Conservation (phyloP, 495 filamentous ascomycete species). For the Hypoxylon lenormandii region DNA sequence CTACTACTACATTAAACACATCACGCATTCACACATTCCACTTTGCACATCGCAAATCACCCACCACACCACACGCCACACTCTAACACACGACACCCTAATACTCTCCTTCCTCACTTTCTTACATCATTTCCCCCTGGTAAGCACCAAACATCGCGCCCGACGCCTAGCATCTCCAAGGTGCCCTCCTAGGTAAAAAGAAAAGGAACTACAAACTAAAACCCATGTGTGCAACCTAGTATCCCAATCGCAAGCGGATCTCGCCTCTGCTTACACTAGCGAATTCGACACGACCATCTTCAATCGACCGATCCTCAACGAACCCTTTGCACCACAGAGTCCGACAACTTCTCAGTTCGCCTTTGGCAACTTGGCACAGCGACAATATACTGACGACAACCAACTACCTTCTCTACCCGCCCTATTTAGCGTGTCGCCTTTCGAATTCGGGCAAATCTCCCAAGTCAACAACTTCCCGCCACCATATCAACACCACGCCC, state of each 20-base stretch:
- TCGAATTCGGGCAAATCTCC: slow-evolving; percentile 1
- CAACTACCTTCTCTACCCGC: slow-evolving; percentile 24
- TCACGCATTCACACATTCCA: too few species aligned
- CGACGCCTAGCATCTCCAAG: too few species aligned
- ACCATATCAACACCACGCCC: background rate
- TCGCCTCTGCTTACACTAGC: slow-evolving; percentile 16
- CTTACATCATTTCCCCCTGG: too few species aligned
- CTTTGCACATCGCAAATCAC: too few species aligned
- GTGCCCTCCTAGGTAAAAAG: background rate
- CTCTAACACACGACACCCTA: too few species aligned
- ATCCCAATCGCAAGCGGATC: slow-evolving; percentile 30
- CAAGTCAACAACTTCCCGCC: background rate
- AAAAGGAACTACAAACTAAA: slow-evolving; percentile 25
- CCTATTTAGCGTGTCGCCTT: slow-evolving; percentile 2
- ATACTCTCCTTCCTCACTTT: too few species aligned
- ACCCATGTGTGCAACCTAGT: slow-evolving; percentile 27
- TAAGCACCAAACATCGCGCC: too few species aligned
- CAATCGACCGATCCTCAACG: background rate
- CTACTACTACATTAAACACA: too few species aligned
- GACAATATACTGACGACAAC: slow-evolving; percentile 1
- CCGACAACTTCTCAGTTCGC: slow-evolving; percentile 2
- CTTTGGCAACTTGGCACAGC: background rate
- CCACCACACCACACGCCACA: too few species aligned
- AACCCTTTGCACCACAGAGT: background rate
- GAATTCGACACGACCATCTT: slow-evolving; percentile 7